Percentiles rank a stretch among this genome's conserved stretches.
Evolutionary conservation across 2,329 filamentous ascomycete genomes (phyloP).

Genomic region (Purpureocillium takamizusanense): DNA sequence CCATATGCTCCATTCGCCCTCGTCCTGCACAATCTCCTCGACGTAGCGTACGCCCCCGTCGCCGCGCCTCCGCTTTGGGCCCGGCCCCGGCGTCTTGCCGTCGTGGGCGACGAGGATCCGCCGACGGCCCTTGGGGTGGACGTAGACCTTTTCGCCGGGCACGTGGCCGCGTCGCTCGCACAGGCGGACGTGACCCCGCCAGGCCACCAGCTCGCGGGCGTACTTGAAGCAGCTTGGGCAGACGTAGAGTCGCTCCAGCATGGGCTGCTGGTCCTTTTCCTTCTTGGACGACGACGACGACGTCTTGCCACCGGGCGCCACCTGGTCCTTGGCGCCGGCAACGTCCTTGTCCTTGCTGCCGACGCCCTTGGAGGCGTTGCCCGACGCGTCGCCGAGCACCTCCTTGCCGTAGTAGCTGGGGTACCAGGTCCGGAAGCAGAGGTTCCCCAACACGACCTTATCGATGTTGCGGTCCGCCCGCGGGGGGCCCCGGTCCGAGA

Average conservation of each 20-base stretch:
- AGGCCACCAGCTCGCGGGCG: conserved; percentile 52
- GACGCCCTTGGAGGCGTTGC: conserved; percentile 14
- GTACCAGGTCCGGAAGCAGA: conserved; percentile 86
- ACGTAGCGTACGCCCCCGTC: conserved; percentile 26
- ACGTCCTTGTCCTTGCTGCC: conserved; percentile 15
- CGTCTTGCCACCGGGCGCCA: conserved; percentile 16
- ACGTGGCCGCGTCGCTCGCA: conserved; percentile 43
- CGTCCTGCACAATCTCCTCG: conserved; percentile 39
- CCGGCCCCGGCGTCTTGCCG: conserved; percentile 18
- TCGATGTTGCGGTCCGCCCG: conserved; percentile 67
- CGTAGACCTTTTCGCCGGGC: conserved; percentile 69
- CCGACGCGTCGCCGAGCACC: conserved; percentile 42
- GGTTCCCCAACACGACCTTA: conserved; percentile 75
- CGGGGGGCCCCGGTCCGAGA: conserved; percentile 23
- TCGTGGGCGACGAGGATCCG: conserved; percentile 27
- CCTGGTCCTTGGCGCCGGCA: conserved; percentile 18
- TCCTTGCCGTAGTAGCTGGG: conserved; percentile 82
- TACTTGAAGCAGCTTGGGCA: conserved; percentile 96
- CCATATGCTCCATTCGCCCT: conserved; percentile 78
- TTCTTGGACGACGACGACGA: conserved; percentile 19
- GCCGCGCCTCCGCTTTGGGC: conserved; percentile 27
- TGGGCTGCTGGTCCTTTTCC: conserved; percentile 26
- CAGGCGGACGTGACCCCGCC: conserved; percentile 47
- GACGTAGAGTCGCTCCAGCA: conserved; percentile 67
- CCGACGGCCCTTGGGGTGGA: conserved; percentile 40